Evolutionary conservation across 108 stramenopile genomes (phyloP).

Genomic region (Nitzschia inconspicua): DNA sequence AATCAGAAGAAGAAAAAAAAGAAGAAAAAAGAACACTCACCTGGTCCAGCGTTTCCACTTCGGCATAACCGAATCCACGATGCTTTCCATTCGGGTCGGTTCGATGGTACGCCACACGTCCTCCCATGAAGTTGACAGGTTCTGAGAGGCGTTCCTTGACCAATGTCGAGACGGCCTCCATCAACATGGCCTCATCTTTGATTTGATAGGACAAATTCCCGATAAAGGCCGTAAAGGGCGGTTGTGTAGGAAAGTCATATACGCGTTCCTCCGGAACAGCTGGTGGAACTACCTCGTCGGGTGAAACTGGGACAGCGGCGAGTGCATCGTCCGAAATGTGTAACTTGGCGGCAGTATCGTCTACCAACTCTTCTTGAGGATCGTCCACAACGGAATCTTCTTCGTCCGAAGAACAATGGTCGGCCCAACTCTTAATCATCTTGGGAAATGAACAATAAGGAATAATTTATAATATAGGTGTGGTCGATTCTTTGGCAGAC

Average conservation of each 20-base stretch:
- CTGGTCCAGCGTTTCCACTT: conserved; percentile 46
- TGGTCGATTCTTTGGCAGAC: too few relatives aligned
- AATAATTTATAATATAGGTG: too few relatives aligned
- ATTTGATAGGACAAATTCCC: conserved; percentile 48
- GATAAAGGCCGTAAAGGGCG: conserved; percentile 53
- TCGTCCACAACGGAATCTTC: conserved; percentile 18
- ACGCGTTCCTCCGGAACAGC: background rate
- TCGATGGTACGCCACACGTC: conserved; percentile 16
- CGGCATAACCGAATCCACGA: conserved; percentile 55
- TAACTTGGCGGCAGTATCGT: background rate
- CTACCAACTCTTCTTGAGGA: background rate
- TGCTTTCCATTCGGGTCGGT: conserved; percentile 16
- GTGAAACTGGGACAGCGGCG: background rate
- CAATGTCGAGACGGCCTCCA: conserved; percentile 24
- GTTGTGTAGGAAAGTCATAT: conserved; percentile 33
- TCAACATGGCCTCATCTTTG: conserved; percentile 18
- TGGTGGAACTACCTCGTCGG: background rate
- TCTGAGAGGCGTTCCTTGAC: conserved; percentile 17
- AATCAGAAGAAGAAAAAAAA: background rate
- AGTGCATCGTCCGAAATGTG: background rate
- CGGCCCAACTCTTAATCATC: conserved; percentile 42
- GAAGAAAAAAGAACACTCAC: conserved; percentile 16
- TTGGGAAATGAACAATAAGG: too few relatives aligned
- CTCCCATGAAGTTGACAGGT: conserved; percentile 17
- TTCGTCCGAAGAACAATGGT: conserved; percentile 41